phyloP scores from a whole-genome alignment of 2,329 filamentous ascomycete genomes.

The Hypoxylon rubiginosum region DNA sequence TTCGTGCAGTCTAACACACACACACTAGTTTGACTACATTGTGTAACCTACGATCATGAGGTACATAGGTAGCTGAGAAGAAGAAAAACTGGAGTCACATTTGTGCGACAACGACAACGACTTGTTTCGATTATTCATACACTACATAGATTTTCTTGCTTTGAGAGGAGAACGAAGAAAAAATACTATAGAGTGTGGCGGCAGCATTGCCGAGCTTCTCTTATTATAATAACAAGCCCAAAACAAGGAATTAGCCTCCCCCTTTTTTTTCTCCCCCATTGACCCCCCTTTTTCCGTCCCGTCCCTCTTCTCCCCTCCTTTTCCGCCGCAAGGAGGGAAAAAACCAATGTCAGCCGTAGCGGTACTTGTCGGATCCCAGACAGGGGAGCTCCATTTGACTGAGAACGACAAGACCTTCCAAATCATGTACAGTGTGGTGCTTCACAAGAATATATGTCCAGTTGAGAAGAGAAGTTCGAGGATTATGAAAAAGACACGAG shows the following conservation, averaged over 20 bases:
- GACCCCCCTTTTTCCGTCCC: not conserved
- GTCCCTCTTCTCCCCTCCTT: constrained; percentile 8
- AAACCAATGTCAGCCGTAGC: not conserved
- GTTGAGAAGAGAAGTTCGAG: constrained; percentile 15
- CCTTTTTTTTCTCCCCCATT: not conserved
- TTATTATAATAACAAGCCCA: constrained; percentile 30
- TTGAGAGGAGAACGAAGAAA: not conserved
- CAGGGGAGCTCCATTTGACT: not conserved
- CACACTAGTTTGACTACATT: not conserved
- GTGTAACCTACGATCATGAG: constrained; percentile 10
- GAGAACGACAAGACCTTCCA: not conserved
- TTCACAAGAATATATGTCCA: constrained; percentile 27
- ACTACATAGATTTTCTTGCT: constrained; percentile 5
- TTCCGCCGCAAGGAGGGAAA: constrained; percentile 1
- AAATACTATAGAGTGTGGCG: not conserved
- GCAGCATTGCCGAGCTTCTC: constrained; percentile 33
- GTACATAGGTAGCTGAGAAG: not conserved
- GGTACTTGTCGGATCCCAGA: not conserved
- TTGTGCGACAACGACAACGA: constrained; percentile 17
- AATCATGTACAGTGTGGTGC: constrained; percentile 26
- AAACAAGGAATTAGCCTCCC: constrained; percentile 8
- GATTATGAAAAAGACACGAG: not conserved
- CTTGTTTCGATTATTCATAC: constrained; percentile 4
- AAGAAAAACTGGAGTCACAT: constrained; percentile 22
- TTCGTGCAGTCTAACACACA: not conserved